Base-by-base conservation (phyloP, 2,329 filamentous ascomycete species). In the Colletotrichum cereale region DNA sequence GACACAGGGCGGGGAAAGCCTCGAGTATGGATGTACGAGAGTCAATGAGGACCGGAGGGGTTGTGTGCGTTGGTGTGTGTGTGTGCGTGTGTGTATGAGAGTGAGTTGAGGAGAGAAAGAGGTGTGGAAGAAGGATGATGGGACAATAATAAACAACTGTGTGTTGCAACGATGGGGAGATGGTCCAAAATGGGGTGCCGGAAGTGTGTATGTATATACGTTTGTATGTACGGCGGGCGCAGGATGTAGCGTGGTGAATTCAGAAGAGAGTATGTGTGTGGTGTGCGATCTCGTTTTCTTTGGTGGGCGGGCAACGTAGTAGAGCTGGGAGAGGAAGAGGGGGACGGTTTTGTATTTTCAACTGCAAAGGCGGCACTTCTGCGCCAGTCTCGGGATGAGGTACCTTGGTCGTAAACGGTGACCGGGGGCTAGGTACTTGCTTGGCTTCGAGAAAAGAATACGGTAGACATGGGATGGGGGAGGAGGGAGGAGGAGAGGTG, bases 121-220 rank as follows among this genome's bases (percentile, higher is more conserved):
- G 48, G 38, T 50, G 31, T 29, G 52, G 34, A 60, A 48, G 60
- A 68, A 38, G 55, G 68, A 68, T 47, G 71, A 73, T 73, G 64
- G 67, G 66, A 72, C 67, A 73, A 69, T 68, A 73, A 72, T 74
- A 73, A 74, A 74, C 71, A 74, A 66, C 36, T 72, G 72, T 66
- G 58, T 66, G 72, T 71, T 72, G 73, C 62, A 67, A 66, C 52
- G 50, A 66, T 34, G 60, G 56, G 60, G 60, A 44, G 66, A 62
- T 66, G 40, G 64, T 68, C 68, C 31, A 62, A 71, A 61, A 69
- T 66, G 70, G 70, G 70, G 66, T 62, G 70, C n/a, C 62, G 66
- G 55, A 62, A 67, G 64, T 62, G 67, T 71, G 67, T 71, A 68
- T 71, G 65, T 71, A 65, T 66, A 53, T 67, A 67, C 38, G 67